phyloP scores from a whole-genome alignment of 805 yeast genomes.

The Blastobotrys attinorum region DNA sequence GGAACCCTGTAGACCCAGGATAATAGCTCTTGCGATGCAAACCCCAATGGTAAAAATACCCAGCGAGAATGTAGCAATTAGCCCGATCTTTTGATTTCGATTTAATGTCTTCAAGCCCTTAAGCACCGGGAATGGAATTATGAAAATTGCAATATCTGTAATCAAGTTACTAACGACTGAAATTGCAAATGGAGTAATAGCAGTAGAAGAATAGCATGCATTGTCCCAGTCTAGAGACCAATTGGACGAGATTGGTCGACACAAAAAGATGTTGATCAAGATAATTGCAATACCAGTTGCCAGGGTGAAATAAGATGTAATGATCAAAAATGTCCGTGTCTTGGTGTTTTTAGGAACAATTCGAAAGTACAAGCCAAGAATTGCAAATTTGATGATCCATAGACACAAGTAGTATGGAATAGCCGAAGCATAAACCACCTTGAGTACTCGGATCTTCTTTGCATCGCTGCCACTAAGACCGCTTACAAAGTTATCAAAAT shows the following conservation, averaged over 20 bases:
- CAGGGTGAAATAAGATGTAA: constrained; percentile 12
- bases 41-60: constrained; percentile 21
- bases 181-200: constrained; percentile 17
- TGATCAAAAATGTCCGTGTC: constrained; percentile 14
- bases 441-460: constrained; percentile 13
- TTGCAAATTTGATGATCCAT: constrained; percentile 22
- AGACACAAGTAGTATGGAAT: constrained; percentile 20
- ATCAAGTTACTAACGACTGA: constrained; percentile 19
- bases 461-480: constrained; percentile 8
- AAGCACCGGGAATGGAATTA: constrained; percentile 22
- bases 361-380: constrained; percentile 21
- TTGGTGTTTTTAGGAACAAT: constrained; percentile 19
- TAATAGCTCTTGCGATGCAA: constrained; percentile 17
- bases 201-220: constrained; percentile 22
- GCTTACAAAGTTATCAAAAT: constrained; percentile 7
- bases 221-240: constrained; percentile 16
- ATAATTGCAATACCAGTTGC: constrained; percentile 13
- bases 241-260: constrained; percentile 21
- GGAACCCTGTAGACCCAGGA: constrained; percentile 16
- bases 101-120: constrained; percentile 13
- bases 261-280: constrained; percentile 17
- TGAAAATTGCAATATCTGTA: constrained; percentile 19
- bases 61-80: constrained; percentile 21
- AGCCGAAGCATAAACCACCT: constrained; percentile 21
- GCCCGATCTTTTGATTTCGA: constrained; percentile 16